Conservation (phyloP, 2,329 filamentous ascomycete genomes). For the Zymoseptoria ardabiliae region DNA sequence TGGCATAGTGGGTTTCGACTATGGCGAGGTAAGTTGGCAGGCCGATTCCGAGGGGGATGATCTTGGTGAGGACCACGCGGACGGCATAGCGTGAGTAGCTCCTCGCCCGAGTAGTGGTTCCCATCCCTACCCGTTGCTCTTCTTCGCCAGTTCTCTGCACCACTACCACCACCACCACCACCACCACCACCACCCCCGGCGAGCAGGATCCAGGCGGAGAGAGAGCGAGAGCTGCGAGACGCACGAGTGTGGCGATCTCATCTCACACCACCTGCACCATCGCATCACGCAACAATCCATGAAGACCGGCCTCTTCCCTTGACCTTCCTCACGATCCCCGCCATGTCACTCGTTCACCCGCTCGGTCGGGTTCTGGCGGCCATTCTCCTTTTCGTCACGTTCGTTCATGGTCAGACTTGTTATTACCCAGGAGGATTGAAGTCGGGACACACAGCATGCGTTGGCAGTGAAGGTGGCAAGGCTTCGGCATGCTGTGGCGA, state of each 20-base stretch:
- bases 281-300: background rate
- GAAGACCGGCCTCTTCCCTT: background rate
- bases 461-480: slow-evolving; percentile 3
- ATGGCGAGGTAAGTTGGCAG: background rate
- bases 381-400: slow-evolving; percentile 8
- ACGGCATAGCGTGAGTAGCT: background rate
- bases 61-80: background rate
- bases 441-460: slow-evolving; percentile 22
- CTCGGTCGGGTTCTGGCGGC: slow-evolving; percentile 8
- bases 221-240: background rate
- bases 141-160: background rate
- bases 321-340: slow-evolving; percentile 1
- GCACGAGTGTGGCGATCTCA: background rate
- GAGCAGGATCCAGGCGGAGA: background rate
- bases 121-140: background rate
- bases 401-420: slow-evolving; percentile 19
- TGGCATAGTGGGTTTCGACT: background rate
- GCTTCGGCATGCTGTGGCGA: slow-evolving; percentile 25
- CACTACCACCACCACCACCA: background rate
- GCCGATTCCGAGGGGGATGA: no score
- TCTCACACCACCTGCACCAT: background rate
- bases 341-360: slow-evolving; percentile 8
- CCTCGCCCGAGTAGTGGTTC: background rate
- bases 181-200: no score
- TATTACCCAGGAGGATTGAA: slow-evolving; percentile 24